Percentiles rank a stretch among this genome's conserved stretches.
These are phyloP conservation scores for Didymellaceae sp. DNA, from an alignment of 2,329 filamentous ascomycete genomes.

Conservation along the genomic window DNA sequence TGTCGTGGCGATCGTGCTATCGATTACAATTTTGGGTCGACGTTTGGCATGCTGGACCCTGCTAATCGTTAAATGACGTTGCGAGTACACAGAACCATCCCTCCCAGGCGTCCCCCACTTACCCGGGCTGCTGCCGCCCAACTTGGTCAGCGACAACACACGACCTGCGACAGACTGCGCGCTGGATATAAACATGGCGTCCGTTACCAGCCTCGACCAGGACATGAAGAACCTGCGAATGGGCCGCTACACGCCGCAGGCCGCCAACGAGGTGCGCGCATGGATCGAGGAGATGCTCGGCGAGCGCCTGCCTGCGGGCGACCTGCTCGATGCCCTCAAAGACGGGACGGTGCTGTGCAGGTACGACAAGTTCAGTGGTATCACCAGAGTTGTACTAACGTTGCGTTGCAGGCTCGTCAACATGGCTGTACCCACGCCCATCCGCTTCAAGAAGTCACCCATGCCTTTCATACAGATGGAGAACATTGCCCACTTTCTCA, in stretches of 20 bases:
- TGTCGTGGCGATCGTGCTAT: neutral
- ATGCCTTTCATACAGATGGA: constrained; percentile 99
- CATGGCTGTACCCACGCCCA: constrained; percentile 74
- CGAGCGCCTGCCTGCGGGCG: constrained; percentile 72
- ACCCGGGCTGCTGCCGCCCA: too few species aligned
- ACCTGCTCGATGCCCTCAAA: constrained; percentile 84
- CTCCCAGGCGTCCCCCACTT: constrained; percentile 19
- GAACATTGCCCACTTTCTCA: constrained; percentile 95
- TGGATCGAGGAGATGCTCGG: constrained; percentile 88
- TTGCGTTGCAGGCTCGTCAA: constrained; percentile 80
- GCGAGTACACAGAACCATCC: neutral
- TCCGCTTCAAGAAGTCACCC: constrained; percentile 87
- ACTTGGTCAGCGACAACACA: constrained; percentile 6
- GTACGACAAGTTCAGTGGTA: constrained; percentile 56
- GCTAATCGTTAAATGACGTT: constrained; percentile 1
- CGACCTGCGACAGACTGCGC: constrained; percentile 9
- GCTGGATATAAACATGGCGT: constrained; percentile 73
- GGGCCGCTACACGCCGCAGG: constrained; percentile 89
- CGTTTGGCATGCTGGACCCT: constrained; percentile 2
- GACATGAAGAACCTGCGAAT: constrained; percentile 93
- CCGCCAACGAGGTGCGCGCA: constrained; percentile 79
- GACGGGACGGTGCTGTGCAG: constrained; percentile 93
- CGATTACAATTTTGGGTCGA: constrained; percentile 5
- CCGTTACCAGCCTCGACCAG: constrained; percentile 90
- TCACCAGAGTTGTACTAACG: too few species aligned